Evolutionary conservation across 108 stramenopile species (phyloP).

Genomic region (Chaetoceros tenuissimus): DNA sequence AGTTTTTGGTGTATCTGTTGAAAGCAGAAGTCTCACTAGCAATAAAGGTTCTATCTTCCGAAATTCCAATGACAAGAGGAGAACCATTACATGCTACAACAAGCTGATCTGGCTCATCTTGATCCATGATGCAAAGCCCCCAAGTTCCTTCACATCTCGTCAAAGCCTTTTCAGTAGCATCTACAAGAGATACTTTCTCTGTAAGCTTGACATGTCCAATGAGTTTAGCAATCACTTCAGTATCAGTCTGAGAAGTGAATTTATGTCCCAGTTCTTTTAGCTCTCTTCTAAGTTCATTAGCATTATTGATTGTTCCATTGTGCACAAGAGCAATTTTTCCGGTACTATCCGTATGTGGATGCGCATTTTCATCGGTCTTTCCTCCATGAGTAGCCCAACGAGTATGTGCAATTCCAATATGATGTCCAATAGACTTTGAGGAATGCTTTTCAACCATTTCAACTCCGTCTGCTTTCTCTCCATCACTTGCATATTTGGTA

Average conservation of each 20-base stretch:
- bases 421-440: constrained; percentile 48
- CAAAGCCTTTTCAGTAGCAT: constrained; percentile 84
- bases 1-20: constrained; percentile 96
- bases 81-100: constrained; percentile 97
- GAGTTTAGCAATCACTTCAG: constrained; percentile 97
- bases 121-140: constrained; percentile 86
- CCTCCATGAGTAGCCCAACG: constrained; percentile 99
- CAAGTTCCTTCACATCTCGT: constrained; percentile 87
- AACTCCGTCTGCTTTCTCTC: constrained; percentile 90
- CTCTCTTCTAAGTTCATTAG: constrained; percentile 82
- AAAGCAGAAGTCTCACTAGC: constrained; percentile 98
- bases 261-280: constrained; percentile 72
- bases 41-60: constrained; percentile 85
- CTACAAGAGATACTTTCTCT: constrained; percentile 40
- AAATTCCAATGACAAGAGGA: constrained; percentile 95
- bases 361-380: constrained; percentile 97
- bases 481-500: constrained; percentile 91
- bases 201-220: constrained; percentile 66
- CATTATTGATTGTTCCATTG: constrained; percentile 98
- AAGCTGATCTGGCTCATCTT: constrained; percentile 81
- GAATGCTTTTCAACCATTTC: constrained; percentile 73
- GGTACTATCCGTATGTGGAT: constrained; percentile 92
- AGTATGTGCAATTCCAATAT: constrained; percentile 96
- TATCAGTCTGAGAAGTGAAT: constrained; percentile 95
- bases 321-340: constrained; percentile 97